Percentiles rank a stretch among this genome's conserved stretches.
Evolutionary conservation across 2,329 filamentous ascomycete genomes (phyloP).

Genomic region (Fusarium tuaranense): DNA sequence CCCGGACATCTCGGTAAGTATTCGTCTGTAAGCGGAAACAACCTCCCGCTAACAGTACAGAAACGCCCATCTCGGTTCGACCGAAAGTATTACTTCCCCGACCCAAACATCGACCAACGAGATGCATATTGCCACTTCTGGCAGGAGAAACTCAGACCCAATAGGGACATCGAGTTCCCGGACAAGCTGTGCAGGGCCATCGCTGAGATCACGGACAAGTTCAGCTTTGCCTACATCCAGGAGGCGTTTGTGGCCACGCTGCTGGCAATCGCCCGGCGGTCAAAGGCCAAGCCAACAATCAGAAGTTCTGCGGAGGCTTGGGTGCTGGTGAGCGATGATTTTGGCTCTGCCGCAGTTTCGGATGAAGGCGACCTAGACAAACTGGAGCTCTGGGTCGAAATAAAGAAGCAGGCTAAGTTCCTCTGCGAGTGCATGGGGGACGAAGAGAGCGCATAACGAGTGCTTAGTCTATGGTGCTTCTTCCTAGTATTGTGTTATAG

Average conservation of each 20-base stretch:
- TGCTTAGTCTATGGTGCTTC: background rate
- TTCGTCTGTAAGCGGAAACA: too few species aligned
- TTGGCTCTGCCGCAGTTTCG: slow-evolving; percentile 53
- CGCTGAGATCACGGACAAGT: slow-evolving; percentile 71
- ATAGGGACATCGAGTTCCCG: slow-evolving; percentile 71
- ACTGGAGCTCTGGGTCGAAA: slow-evolving; percentile 69
- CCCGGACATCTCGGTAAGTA: slow-evolving; percentile 68
- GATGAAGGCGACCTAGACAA: slow-evolving; percentile 58
- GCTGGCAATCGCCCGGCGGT: slow-evolving; percentile 64
- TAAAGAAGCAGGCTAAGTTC: slow-evolving; percentile 72
- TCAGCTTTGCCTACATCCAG: slow-evolving; percentile 78
- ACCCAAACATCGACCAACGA: slow-evolving; percentile 66
- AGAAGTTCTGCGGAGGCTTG: slow-evolving; percentile 43
- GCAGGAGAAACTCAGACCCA: slow-evolving; percentile 66
- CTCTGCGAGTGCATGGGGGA: slow-evolving; percentile 69
- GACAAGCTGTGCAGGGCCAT: slow-evolving; percentile 68
- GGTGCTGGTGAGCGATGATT: slow-evolving; percentile 48
- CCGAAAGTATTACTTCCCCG: slow-evolving; percentile 73
- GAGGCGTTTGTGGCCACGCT: slow-evolving; percentile 75
- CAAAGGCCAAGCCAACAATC: slow-evolving; percentile 2
- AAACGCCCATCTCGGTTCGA: slow-evolving; percentile 76
- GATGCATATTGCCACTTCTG: slow-evolving; percentile 72
- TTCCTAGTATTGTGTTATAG: background rate
- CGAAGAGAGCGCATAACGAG: slow-evolving; percentile 19
- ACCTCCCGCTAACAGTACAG: slow-evolving; percentile 40